Evolutionary conservation across 2,329 filamentous ascomycete species (phyloP), one percentile per base, ranked within the genome.

Genomic region (Aschersonia sp.): DNA sequence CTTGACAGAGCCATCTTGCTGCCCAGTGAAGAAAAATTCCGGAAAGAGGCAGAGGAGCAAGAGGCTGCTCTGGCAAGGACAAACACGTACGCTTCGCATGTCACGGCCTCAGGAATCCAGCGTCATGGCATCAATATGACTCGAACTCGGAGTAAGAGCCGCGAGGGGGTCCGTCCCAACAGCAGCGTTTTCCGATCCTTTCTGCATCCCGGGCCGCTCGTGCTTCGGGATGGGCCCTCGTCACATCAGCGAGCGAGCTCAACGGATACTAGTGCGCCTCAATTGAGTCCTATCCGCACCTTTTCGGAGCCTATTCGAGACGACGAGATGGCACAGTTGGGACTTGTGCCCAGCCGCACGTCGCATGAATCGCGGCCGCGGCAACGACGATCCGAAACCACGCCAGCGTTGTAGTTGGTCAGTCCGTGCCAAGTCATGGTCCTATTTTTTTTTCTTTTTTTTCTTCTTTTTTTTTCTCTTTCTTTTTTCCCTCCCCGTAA

Each of bases 1-100:
- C 70, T 83, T 2, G 76, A 80, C 55, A 70, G 75, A n/a, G 76
- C 76, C 43, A 74, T 80, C 8, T 65, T 79, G 8, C 62, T 80
- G 12, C 76, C 76, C 5, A 77, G 72, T 57, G 75, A 79, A 55
- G 63, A 72, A 30, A 70, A 76, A 29, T 71, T 76, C 54, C 66
- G 68, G 47, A 72, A 69, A 49, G 75, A 79, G 56, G 68, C 68
- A 3, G 70, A 71, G 14, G 71, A 72, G 31, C 65, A 65, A 11
- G 69, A 71, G 40, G 62, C 64, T 2, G 58, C 58, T 4, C 55
- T 67, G 10, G 56, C 59, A n/a, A 62, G 63, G 12, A 62, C 64
- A n/a, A 58, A 55, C 42, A 69, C 66, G 9, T 56, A 51, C 6
- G 48, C 56, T 1, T 68, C 68, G 4, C 56, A 59, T 2, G 62